Evolutionary conservation across 495 filamentous ascomycete genomes (phyloP), one percentile per base, ranked within the genome.

Genomic region (Saxophila tyrrhenica): DNA sequence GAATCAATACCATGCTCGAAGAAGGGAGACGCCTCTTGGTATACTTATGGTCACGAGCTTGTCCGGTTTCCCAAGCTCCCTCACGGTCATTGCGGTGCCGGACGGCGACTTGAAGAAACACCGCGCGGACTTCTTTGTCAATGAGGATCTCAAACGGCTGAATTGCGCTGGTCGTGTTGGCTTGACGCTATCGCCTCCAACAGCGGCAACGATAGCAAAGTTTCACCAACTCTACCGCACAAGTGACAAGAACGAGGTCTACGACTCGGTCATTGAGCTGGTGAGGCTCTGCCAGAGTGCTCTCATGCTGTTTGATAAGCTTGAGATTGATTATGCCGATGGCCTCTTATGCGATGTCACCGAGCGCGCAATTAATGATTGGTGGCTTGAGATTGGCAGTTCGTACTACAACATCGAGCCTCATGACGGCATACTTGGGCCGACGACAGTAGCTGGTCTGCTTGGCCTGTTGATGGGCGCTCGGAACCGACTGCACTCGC

Each of bases 321-420:
- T 96, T 23, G 81, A 85, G 1, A 79, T 83, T n/a, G 87, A 87
- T 56, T 97, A 94, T 64, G 88, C 87, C 23, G 92, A 98, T 65
- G 92, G 92, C 1, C 67, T 95, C 25, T 76, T 98, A 13, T 98
- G 92, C 62, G 92, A 98, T 70, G 72, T 90, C 16, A 98, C 92
- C 0, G 92, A 98, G 63, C 81, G 77, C 54, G 87, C 89, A 2
- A 82, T 98, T 62, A 84, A 81, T 58, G 86, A 95, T 67, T 98
- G 94, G 92, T 98, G 92, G 92, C 81, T 84, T 1, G 88, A 96
- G 60, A 84, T 96, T 42, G 92, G 94, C 2, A 84, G 84, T 0
- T 89, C 96, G 45, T 77, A 87, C 55, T 95, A 89, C 70, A 94
- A 87, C 52, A 74, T 87, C 20, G 94, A 97, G 67, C 94, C 92